phyloP scores from a whole-genome alignment of 2,329 filamentous ascomycete genomes.

The Bipolaris bicolor region DNA sequence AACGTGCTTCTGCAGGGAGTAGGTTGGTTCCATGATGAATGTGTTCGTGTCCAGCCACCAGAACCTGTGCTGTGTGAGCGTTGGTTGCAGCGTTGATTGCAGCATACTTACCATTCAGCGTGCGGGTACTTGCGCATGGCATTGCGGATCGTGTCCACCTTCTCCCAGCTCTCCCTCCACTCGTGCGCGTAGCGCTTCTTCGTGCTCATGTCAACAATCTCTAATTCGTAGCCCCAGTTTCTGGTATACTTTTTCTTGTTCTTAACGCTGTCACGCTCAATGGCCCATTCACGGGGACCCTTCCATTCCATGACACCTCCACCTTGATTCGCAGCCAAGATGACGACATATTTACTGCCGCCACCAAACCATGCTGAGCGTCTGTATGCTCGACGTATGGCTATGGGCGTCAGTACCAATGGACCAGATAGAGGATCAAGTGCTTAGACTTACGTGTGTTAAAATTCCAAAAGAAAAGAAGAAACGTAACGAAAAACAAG shows the following conservation, averaged over 20 bases:
- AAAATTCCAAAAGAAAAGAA: slow-evolving; percentile 68
- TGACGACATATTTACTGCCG: slow-evolving; percentile 90
- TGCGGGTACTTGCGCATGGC: slow-evolving; percentile 92
- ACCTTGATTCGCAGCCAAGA: slow-evolving; percentile 90
- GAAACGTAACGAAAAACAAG: slow-evolving; percentile 64
- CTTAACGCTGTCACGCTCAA: slow-evolving; percentile 91
- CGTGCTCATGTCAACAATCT: slow-evolving; percentile 97
- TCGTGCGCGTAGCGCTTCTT: slow-evolving; percentile 99
- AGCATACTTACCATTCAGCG: slow-evolving; percentile 82
- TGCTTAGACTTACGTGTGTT: slow-evolving; percentile 70
- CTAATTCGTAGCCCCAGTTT: slow-evolving; percentile 92
- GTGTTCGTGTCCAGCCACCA: slow-evolving; percentile 99
- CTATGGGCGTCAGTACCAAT: slow-evolving; percentile 50
- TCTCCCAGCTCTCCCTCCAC: slow-evolving; percentile 99
- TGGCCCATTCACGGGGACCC: slow-evolving; percentile 94
- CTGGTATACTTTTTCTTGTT: slow-evolving; percentile 91
- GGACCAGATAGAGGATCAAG: not conserved
- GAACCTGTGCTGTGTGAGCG: slow-evolving; percentile 70
- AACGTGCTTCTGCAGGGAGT: slow-evolving; percentile 87
- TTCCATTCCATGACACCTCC: slow-evolving; percentile 99
- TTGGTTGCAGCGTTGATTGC: not conserved
- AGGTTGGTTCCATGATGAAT: slow-evolving; percentile 94
- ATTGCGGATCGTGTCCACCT: slow-evolving; percentile 90
- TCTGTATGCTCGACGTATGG: slow-evolving; percentile 67
- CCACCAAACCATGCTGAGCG: slow-evolving; percentile 77